Evolutionary conservation across 2,329 filamentous ascomycete genomes (phyloP), one percentile per base, ranked within the genome.

Genomic region (Sphaerulina musiva): DNA sequence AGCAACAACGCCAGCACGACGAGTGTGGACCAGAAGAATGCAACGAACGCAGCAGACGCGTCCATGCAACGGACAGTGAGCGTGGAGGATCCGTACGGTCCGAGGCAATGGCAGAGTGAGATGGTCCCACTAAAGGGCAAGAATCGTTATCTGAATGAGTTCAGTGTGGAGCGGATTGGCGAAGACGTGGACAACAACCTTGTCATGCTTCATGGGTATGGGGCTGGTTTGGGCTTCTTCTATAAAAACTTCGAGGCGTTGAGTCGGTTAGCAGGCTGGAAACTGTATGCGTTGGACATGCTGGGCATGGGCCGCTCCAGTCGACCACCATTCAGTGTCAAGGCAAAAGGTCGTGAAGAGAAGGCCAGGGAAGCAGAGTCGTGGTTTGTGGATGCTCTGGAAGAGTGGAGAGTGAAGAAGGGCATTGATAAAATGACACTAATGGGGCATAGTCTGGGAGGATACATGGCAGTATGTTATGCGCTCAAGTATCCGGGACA

Each of bases 211-310:
- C 93, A 98, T 69, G 93, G 93, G 57, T 98, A 98, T 70, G 93
- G 93, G 45, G 93, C 93, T 2, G 93, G 93, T 0, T 79, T 98
- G 0, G 93, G 92, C 20, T 97, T 98, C 73, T 98, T 95, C 78
- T 98, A 96, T 78, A 92, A 93, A 74, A 98, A 98, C 69, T 95
- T 95, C 57, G 93, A 98, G 71, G 83, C 85, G 5, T 74, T 98
- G 34, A 91, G 86, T 44, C 83, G 91, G 14, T 74, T 83, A 1
- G 77, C 80, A 29, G 90, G 91, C 29, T 95, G 93, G 84, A 91
- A 89, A 66, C 74, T 98, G 14, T 97, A 93, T 68, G 89, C 92
- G 1, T 76, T 98, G n/a, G 92, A 98, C 66, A 83, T 97, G 79
- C 78, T 96, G 12, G 92, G 92, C 55, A 96, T 96, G 88, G 92